Evolutionary conservation across 176 grass and related monocot genomes (phyloP).

Genomic region (Thalia dealbata): DNA sequence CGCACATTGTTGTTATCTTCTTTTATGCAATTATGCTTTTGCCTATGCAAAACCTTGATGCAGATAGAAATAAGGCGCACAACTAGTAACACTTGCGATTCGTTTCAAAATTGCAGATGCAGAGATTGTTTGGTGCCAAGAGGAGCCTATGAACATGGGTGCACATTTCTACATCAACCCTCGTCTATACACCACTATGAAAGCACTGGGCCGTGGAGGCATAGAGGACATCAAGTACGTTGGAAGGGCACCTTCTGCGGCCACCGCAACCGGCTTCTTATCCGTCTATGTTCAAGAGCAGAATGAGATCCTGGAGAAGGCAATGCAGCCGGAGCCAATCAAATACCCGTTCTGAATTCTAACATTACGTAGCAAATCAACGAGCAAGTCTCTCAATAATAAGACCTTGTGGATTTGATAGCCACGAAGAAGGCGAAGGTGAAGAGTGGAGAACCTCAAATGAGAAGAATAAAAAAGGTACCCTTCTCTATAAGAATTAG

Average conservation of each 20-base stretch:
- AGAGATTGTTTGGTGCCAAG: constrained; percentile 96
- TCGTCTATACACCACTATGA: constrained; percentile 66
- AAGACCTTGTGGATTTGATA: too few species aligned
- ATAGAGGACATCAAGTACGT: constrained; percentile 85
- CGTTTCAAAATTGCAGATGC: constrained; percentile 43
- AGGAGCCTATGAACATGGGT: constrained; percentile 99
- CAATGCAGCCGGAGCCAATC: constrained; percentile 35
- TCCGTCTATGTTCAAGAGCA: constrained; percentile 68
- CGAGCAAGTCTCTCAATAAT: too few species aligned
- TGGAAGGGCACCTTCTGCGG: constrained; percentile 79
- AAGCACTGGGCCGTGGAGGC: constrained; percentile 40
- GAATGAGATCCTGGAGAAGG: constrained; percentile 57
- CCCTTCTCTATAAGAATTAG: too few species aligned
- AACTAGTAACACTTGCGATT: neutral
- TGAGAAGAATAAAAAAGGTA: too few species aligned
- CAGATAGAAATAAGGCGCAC: constrained; percentile 2
- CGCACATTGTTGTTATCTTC: neutral
- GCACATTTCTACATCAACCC: constrained; percentile 64
- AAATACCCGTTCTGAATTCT: neutral
- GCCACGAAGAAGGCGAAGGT: too few species aligned
- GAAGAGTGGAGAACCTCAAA: too few species aligned
- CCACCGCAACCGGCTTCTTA: constrained; percentile 83
- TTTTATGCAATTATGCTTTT: neutral
- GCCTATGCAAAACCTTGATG: neutral
- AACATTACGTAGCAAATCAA: too few species aligned